These are phyloP conservation scores for Herpetospermum pedunculosum DNA, from an alignment of 306 rosid genomes.

Conservation along the genomic window DNA sequence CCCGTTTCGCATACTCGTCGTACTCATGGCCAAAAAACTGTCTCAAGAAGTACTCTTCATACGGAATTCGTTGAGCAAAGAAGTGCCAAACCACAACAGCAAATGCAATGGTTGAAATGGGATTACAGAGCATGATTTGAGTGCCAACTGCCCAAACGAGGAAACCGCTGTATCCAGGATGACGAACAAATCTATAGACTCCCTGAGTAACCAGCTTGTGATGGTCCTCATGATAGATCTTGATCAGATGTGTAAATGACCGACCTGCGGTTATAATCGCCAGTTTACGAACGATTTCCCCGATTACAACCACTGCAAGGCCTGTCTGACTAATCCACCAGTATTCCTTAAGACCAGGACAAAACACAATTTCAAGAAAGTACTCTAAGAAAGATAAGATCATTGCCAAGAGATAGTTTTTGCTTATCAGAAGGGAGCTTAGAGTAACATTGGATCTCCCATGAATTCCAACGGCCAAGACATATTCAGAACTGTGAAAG, in stretches of 20 bases:
- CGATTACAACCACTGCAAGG: slow-evolving; percentile 45
- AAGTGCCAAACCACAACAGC: slow-evolving; percentile 61
- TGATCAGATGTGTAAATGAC: slow-evolving; percentile 73
- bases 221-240: slow-evolving; percentile 31
- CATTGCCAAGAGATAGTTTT: slow-evolving; percentile 56
- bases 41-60: slow-evolving; percentile 70
- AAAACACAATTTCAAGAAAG: slow-evolving; percentile 32
- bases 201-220: slow-evolving; percentile 68
- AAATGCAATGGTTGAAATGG: slow-evolving; percentile 54
- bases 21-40: slow-evolving; percentile 60
- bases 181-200: slow-evolving; percentile 53
- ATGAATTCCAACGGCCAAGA: slow-evolving; percentile 51
- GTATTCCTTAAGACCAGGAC: slow-evolving; percentile 59
- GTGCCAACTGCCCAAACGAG: slow-evolving; percentile 81
- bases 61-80: slow-evolving; percentile 43
- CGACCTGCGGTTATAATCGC: slow-evolving; percentile 68
- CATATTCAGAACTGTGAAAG: slow-evolving; percentile 72
- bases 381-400: slow-evolving; percentile 59
- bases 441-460: slow-evolving; percentile 56
- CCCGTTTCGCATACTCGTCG: slow-evolving; percentile 41
- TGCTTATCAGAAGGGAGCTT: slow-evolving; percentile 63
- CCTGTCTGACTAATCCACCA: slow-evolving; percentile 62
- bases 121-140: slow-evolving; percentile 93
- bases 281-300: slow-evolving; percentile 60
- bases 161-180: slow-evolving; percentile 84